Conservation (phyloP, 2,329 filamentous ascomycete genomes). For the Fusarium sp. region DNA sequence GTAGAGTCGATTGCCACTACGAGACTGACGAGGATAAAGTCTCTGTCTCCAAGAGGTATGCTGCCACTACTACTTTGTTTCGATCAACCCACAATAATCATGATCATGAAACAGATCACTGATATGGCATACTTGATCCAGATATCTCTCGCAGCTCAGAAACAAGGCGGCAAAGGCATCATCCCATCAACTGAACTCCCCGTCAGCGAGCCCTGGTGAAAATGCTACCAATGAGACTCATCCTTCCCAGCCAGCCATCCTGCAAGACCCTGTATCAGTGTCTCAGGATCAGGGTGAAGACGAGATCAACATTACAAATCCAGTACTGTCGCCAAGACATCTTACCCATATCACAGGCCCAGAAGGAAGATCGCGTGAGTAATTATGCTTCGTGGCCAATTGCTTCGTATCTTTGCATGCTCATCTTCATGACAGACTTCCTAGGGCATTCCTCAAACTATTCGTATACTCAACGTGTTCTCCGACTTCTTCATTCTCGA, state of each 20-base stretch:
- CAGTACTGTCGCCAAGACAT: not conserved
- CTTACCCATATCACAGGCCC: not conserved
- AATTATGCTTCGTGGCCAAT: constrained; percentile 1
- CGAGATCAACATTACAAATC: not conserved
- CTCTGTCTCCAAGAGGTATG: not conserved
- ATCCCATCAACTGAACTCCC: not conserved
- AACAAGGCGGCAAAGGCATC: not conserved
- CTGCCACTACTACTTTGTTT: not conserved
- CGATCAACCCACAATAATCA: not conserved
- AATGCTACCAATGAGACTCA: not conserved
- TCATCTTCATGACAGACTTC: not conserved
- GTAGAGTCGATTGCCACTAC: too few relatives aligned
- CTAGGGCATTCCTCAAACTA: not conserved
- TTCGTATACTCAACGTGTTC: not conserved
- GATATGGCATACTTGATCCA: not conserved
- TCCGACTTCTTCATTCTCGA: not conserved
- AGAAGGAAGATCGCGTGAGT: not conserved
- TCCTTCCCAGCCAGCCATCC: not conserved
- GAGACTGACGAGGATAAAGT: not conserved
- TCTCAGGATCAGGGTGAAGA: not conserved
- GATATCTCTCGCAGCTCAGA: not conserved
- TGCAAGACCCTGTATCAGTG: not conserved
- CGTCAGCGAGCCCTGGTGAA: not conserved
- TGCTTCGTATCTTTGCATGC: not conserved
- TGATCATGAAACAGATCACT: not conserved